A percentile compares a stretch with the other conserved stretches of the same genome.
These are phyloP conservation scores for Coemansia sp. DNA, from an alignment of 192 early-diverging fungal species.

Conservation along the genomic window DNA sequence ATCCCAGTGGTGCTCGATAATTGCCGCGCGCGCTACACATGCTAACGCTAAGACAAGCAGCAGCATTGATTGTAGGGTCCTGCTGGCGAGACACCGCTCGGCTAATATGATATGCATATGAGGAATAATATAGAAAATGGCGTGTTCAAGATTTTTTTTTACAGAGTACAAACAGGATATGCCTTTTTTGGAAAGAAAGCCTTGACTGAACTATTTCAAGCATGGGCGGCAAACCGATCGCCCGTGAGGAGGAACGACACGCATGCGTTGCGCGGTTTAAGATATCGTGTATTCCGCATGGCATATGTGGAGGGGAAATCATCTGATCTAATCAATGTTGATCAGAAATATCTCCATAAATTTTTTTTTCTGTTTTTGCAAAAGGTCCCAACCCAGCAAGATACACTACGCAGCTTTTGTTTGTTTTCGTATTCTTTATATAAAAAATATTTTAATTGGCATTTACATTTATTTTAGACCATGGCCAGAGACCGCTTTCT, in stretches of 20 bases:
- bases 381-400: background rate
- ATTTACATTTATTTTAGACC: background rate
- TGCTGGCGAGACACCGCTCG: background rate
- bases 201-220: background rate
- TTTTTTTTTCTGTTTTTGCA: constrained; percentile 12
- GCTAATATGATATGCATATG: constrained; percentile 8
- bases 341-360: constrained; percentile 3
- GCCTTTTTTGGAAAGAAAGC: background rate
- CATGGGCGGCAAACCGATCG: background rate
- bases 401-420: background rate
- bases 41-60: background rate
- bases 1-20: constrained; percentile 64
- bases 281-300: background rate
- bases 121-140: background rate
- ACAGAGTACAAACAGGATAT: background rate
- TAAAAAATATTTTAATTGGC: constrained; percentile 1
- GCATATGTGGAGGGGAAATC: background rate
- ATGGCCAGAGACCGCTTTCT: constrained; percentile 54
- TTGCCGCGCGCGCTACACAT: constrained; percentile 11
- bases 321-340: constrained; percentile 10
- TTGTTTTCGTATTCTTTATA: background rate
- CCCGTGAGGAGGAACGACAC: background rate
- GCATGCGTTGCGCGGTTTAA: constrained; percentile 5
- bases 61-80: background rate
- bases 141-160: background rate